Percentiles rank a stretch among this genome's conserved stretches.
These are phyloP conservation scores for Lactifluus subvellereus DNA, from an alignment of 768 basidiomycete species.

Conservation along the genomic window DNA sequence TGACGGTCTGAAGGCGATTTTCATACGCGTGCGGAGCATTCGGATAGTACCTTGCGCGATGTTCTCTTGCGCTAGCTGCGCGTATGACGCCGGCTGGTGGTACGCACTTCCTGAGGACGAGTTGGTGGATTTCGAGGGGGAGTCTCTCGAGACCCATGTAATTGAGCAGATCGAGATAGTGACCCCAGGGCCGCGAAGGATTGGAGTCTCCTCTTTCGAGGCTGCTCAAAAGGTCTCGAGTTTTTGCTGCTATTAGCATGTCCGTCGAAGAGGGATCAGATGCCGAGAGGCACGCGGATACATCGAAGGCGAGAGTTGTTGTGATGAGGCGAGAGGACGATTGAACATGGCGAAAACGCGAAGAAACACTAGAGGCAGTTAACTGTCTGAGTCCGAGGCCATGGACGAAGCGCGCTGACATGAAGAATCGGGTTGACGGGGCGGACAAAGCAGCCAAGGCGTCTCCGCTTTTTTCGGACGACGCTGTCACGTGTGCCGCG, in stretches of 20 bases:
- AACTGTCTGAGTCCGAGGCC: conserved; percentile 14
- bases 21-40: conserved; percentile 52
- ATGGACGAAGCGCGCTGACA: conserved; percentile 20
- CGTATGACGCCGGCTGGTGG: conserved; percentile 44
- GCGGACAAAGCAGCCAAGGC: neutral
- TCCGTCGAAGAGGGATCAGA: conserved; percentile 18
- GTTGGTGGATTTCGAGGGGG: conserved; percentile 61
- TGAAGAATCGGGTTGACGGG: conserved; percentile 5
- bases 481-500: neutral
- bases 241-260: conserved; percentile 18
- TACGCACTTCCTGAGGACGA: conserved; percentile 62
- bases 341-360: neutral
- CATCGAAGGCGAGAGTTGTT: conserved; percentile 3
- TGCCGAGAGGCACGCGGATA: neutral
- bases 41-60: conserved; percentile 36
- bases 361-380: neutral
- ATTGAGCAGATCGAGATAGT: conserved; percentile 54
- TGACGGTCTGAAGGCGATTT: conserved; percentile 56
- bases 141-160: conserved; percentile 43
- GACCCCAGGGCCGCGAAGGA: conserved; percentile 55
- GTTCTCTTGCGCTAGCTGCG: conserved; percentile 36
- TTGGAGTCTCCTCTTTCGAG: conserved; percentile 15
- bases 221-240: conserved; percentile 19
- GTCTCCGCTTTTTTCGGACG: no score
- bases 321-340: conserved; percentile 14